Conservation (phyloP, 495 filamentous ascomycete species). For the Recurvomyces mirabilis region DNA sequence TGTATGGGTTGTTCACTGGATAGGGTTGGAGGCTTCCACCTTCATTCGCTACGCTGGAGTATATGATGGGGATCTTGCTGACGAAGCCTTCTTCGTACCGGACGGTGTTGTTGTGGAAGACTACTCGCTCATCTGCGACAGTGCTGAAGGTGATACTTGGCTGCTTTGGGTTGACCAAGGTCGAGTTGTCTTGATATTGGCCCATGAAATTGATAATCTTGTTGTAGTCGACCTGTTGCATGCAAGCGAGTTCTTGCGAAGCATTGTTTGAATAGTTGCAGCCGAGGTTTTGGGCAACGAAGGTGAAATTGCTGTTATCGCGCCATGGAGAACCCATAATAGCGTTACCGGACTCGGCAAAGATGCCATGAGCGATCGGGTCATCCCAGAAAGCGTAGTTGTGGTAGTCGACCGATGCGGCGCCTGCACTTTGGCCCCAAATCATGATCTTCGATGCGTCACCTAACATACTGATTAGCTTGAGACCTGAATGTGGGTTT, state of each 20-base stretch:
- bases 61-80: slow-evolving; percentile 19
- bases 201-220: slow-evolving; percentile 32
- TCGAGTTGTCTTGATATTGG: slow-evolving; percentile 13
- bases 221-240: slow-evolving; percentile 33
- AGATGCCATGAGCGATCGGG: slow-evolving; percentile 26
- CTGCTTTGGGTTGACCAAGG: slow-evolving; percentile 8
- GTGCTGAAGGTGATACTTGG: slow-evolving; percentile 22
- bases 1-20: neutral
- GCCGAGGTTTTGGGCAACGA: slow-evolving; percentile 35
- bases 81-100: slow-evolving; percentile 18
- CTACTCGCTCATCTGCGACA: slow-evolving; percentile 22
- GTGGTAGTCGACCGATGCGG: slow-evolving; percentile 8
- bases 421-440: slow-evolving; percentile 32
- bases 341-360: slow-evolving; percentile 21
- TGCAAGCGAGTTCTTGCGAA: slow-evolving; percentile 35
- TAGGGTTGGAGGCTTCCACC: slow-evolving; percentile 16
- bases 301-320: slow-evolving; percentile 31
- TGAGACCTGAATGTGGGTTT: too few relatives aligned
- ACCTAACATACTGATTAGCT: too few relatives aligned
- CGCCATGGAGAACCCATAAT: neutral
- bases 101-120: slow-evolving; percentile 27
- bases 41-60: slow-evolving; percentile 20
- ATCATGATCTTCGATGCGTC: slow-evolving; percentile 28
- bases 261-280: slow-evolving; percentile 33
- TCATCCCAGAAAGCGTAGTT: slow-evolving; percentile 20